Evolutionary conservation across 129 eudicot species (phyloP).

Genomic region (Flaveria bidentis): DNA sequence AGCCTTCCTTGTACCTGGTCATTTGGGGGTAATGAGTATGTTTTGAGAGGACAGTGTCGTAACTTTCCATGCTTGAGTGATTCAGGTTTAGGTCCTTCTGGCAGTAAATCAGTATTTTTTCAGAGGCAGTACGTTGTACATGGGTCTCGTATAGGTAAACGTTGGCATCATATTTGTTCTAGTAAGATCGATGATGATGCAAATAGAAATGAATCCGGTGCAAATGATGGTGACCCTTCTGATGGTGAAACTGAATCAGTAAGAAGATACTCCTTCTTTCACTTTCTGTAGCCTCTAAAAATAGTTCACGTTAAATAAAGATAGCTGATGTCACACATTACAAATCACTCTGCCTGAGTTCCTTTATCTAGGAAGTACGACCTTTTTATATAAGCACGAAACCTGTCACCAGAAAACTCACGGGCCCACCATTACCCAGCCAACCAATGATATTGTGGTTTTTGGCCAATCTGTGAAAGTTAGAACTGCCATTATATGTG

Average conservation of each 20-base stretch:
- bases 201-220: constrained; percentile 52
- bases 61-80: constrained; percentile 41
- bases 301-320: constrained; percentile 1
- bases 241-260: constrained; percentile 50
- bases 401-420: not conserved
- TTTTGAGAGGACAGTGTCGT: constrained; percentile 35
- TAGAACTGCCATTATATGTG: not conserved
- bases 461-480: not conserved
- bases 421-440: not conserved
- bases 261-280: constrained; percentile 31
- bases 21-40: constrained; percentile 45
- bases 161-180: constrained; percentile 45
- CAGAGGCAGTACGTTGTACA: constrained; percentile 37
- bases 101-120: constrained; percentile 36
- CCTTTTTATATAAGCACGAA: not conserved
- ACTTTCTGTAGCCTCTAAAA: constrained; percentile 4
- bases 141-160: constrained; percentile 37
- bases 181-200: constrained; percentile 55
- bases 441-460: not conserved
- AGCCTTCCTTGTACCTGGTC: constrained; percentile 60
- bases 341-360: not conserved
- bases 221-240: constrained; percentile 41
- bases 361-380: not conserved
- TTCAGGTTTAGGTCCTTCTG: constrained; percentile 44
- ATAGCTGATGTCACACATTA: not conserved